Conservation (phyloP, 345 rosid genomes). For the Carallia brachiata region DNA sequence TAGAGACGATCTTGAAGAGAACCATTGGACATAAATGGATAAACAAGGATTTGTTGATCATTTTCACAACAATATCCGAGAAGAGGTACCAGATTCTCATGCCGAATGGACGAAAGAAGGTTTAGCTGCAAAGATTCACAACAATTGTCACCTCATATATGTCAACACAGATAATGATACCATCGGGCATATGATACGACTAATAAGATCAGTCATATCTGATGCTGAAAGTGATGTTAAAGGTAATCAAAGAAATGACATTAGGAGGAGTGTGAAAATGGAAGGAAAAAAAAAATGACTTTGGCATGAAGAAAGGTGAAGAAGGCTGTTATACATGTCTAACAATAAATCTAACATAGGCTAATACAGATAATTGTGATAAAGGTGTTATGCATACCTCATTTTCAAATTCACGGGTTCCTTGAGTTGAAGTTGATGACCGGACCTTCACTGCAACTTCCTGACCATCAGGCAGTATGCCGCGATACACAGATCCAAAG, state of each 20-base stretch:
- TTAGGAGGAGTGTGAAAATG: background rate
- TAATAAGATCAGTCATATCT: background rate
- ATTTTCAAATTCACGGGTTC: constrained; percentile 32
- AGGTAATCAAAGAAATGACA: background rate
- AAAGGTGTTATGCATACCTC: constrained; percentile 20
- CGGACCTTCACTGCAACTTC: constrained; percentile 41
- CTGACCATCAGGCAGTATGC: constrained; percentile 26
- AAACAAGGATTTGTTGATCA: constrained; percentile 69
- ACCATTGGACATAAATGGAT: constrained; percentile 77
- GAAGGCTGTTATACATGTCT: too few species aligned
- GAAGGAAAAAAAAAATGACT: background rate
- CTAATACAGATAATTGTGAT: background rate
- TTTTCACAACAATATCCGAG: constrained; percentile 63
- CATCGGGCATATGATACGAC: background rate
- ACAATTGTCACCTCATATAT: constrained; percentile 2
- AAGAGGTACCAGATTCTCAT: constrained; percentile 67
- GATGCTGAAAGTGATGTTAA: background rate
- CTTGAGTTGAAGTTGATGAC: constrained; percentile 33
- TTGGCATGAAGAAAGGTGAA: too few species aligned
- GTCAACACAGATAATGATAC: background rate
- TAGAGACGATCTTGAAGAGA: constrained; percentile 72
- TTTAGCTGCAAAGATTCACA: constrained; percentile 39
- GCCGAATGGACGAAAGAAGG: constrained; percentile 61
- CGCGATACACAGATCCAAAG: constrained; percentile 32
- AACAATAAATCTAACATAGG: too few species aligned